Conservation (phyloP, 176 grass and related monocot species). For the Juncus effusus region DNA sequence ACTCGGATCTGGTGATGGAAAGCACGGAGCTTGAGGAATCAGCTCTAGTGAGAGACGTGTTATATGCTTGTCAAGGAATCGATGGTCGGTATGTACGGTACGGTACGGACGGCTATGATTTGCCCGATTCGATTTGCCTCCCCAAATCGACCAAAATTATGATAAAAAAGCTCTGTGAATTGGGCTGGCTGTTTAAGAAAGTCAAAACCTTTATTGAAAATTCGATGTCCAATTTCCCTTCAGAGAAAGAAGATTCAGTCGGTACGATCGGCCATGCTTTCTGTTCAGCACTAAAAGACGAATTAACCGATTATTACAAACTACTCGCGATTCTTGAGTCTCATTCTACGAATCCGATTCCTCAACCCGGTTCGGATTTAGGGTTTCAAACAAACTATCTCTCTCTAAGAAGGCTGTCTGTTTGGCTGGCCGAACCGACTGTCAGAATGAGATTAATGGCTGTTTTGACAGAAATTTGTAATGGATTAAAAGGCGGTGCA, state of each 20-base stretch:
- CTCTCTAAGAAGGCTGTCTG: slow-evolving; percentile 59
- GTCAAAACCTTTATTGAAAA: slow-evolving; percentile 71
- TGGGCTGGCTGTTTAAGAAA: slow-evolving; percentile 84
- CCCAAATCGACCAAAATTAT: slow-evolving; percentile 80
- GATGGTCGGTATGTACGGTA: slow-evolving; percentile 74
- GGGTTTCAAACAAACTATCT: slow-evolving; percentile 69
- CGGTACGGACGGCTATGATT: slow-evolving; percentile 53
- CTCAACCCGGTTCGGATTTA: slow-evolving; percentile 65
- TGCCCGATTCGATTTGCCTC: slow-evolving; percentile 66
- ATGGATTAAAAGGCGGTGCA: slow-evolving; percentile 60
- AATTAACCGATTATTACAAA: slow-evolving; percentile 86
- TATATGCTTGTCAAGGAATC: slow-evolving; percentile 94
- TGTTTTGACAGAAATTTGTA: slow-evolving; percentile 68
- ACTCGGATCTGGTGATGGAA: slow-evolving; percentile 87
- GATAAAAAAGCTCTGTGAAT: slow-evolving; percentile 77
- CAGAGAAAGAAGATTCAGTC: slow-evolving; percentile 39
- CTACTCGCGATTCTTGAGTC: slow-evolving; percentile 71
- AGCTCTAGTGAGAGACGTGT: slow-evolving; percentile 77
- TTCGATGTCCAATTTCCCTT: slow-evolving; percentile 43
- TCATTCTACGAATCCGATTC: slow-evolving; percentile 66
- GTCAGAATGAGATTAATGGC: slow-evolving; percentile 91
- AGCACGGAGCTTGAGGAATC: slow-evolving; percentile 78
- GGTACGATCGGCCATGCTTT: slow-evolving; percentile 80
- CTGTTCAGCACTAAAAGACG: slow-evolving; percentile 83
- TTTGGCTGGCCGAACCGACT: slow-evolving; percentile 78